Evolutionary conservation across 495 filamentous ascomycete genomes (phyloP), one percentile per base, ranked within the genome.

Genomic region (Lindgomyces ingoldianus): DNA sequence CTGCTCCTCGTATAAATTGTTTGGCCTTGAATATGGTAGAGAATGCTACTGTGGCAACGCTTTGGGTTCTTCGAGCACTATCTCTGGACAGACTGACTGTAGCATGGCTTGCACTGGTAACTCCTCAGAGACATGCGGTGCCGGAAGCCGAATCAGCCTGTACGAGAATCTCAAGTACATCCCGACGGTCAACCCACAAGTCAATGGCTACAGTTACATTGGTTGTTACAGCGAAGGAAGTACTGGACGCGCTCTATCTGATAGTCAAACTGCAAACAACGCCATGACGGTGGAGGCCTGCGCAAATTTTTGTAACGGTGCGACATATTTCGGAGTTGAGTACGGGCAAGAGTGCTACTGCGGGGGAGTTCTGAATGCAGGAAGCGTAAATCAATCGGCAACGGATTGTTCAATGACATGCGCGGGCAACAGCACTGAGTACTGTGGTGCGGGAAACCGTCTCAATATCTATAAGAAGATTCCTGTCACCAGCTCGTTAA

Each of bases 321-420:
- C 69, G 30, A 60, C 45, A 6, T 79, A 76, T 36, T 73, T 76
- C 56, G 75, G 75, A 8, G 57, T 74, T 11, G 77, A 79, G 53
- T 77, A 74, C 53, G 57, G 63, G 2, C 65, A 67, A 24, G 76
- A 79, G 46, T 79, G 76, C 56, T 78, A 76, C 59, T 78, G 74
- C 52, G 78, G 77, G 3, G 70, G 74, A 42, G 67, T 42, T 30
- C 9, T 71, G 16, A 39, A 45, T 10, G 39, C 53, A 9, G 60
- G 59, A 47, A 71, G 59, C 47, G 48, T 51, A 10, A 30, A 33
- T 10, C 61, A 55, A 44, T 16, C 57, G 1, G 52, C 58, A 3
- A 56, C 58, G 3, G 70, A 72, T 46, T 73, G 71, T 54, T 47
- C 45, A 8, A 59, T 50, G 30, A 22, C 56, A n/a, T 73, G 71